phyloP scores from a whole-genome alignment of 108 stramenopile species.

The Ochromonas danica region DNA sequence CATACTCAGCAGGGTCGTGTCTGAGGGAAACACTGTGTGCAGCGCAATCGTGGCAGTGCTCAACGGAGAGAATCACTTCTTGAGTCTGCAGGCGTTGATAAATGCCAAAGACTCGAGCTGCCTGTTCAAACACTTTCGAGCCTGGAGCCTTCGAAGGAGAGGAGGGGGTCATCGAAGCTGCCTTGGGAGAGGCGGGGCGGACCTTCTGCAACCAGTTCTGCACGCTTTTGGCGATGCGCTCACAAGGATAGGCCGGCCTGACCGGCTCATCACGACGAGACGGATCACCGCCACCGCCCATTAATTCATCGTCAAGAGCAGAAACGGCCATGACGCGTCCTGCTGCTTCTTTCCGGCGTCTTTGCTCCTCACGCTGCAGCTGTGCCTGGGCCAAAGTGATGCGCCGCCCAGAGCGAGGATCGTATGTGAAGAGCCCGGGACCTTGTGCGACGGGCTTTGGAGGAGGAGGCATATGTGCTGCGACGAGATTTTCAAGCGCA shows the following conservation, averaged over 20 bases:
- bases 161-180: background rate
- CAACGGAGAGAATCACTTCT: conserved; percentile 19
- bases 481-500: background rate
- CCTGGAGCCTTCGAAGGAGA: background rate
- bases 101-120: background rate
- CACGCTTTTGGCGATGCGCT: background rate
- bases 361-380: background rate
- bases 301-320: background rate
- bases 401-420: background rate
- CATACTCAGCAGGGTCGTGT: conserved; percentile 23
- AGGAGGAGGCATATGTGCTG: background rate
- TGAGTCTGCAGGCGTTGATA: background rate
- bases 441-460: background rate
- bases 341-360: background rate
- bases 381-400: background rate
- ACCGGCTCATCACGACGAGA: background rate
- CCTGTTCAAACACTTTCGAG: too few species aligned
- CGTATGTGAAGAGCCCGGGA: background rate
- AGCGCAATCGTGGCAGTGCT: conserved; percentile 31
- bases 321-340: background rate
- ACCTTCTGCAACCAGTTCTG: background rate
- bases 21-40: background rate
- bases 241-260: background rate
- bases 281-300: background rate
- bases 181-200: background rate